Conservation (phyloP, 192 early-diverging fungal genomes). For the Lunasporangiospora selenospora region DNA sequence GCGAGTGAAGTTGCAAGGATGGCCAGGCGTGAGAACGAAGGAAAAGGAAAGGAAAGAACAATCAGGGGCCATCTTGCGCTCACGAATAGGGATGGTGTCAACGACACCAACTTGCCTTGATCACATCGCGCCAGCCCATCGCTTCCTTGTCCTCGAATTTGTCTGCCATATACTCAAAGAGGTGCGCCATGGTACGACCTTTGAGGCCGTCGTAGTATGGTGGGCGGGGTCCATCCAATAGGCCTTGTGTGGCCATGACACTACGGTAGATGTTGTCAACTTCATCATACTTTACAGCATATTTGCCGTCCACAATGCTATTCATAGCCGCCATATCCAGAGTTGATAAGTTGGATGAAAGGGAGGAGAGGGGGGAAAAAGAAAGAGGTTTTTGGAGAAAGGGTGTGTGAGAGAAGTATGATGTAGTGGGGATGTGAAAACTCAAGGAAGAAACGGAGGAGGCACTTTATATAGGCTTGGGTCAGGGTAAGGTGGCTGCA, state of each 20-base stretch:
- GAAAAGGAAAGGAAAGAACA: constrained; percentile 2
- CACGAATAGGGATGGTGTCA: background rate
- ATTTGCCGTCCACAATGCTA: constrained; percentile 12
- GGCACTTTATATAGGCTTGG: no score
- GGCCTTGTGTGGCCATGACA: constrained; percentile 33
- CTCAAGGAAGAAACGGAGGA: no score
- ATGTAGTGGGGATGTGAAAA: no score
- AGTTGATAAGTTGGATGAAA: no score
- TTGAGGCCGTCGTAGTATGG: constrained; percentile 33
- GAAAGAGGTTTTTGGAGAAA: no score
- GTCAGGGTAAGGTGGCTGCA: no score
- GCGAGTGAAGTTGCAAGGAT: background rate
- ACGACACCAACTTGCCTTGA: constrained; percentile 35
- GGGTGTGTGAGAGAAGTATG: no score
- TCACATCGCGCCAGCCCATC: constrained; percentile 50
- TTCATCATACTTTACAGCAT: constrained; percentile 47
- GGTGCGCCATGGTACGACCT: constrained; percentile 33
- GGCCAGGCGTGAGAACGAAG: background rate
- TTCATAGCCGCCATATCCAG: constrained; percentile 7
- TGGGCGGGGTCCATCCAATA: constrained; percentile 40
- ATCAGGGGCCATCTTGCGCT: background rate
- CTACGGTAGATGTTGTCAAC: constrained; percentile 52
- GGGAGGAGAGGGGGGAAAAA: no score
- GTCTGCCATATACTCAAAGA: constrained; percentile 50
- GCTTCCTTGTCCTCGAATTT: constrained; percentile 42